Evolutionary conservation across 2,329 filamentous ascomycete species (phyloP), one percentile per base, ranked within the genome.

Genomic region (Pseudogymnoascus sp.): DNA sequence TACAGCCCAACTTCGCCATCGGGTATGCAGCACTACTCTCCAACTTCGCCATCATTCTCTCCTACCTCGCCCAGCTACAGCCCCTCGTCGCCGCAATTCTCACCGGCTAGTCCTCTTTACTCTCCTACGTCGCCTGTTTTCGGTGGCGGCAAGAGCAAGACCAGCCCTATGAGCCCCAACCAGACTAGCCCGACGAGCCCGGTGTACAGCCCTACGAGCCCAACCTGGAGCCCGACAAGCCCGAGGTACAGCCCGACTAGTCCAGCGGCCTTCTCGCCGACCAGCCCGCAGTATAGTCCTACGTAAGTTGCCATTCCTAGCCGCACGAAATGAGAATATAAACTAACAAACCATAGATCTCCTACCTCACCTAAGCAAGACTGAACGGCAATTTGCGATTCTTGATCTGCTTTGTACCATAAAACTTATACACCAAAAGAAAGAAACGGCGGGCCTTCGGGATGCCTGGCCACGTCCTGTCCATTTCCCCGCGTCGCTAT

Each of bases 281-380:
- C 87, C 38, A 94, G 89, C 65, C 91, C 91, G 41, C 90, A 89
- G 77, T 87, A 86, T 70, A 90, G 88, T 59, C 88, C 88, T 2
- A 54, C 47, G 47, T 54, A 54, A 32, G 47, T 32, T 3, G 30
- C n/a, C 2, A 2, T 30, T 32, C 14, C 47, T 4, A 18, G 25
- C 28, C 5, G 11, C 9, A 14, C 6, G 34, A 11, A 37, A 37
- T 5, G 11, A 22, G 57, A 3, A 41, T 28, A 41, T 3, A 58
- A 37, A 30, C 37, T 59, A 18, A 59, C n/a, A 22, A 4, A 28
- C 30, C 18, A 30, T 37, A 74, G 72, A 68, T 76, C 74, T 4
- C 74, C 74, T 25, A 75, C 73, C 34, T 76, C 74, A 43, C 74
- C 74, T 18, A 69, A 68, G 34, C 73, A 75, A 64, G 72, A 75